Conservation (phyloP, 345 rosid species). For the Gossypium arboreum region DNA sequence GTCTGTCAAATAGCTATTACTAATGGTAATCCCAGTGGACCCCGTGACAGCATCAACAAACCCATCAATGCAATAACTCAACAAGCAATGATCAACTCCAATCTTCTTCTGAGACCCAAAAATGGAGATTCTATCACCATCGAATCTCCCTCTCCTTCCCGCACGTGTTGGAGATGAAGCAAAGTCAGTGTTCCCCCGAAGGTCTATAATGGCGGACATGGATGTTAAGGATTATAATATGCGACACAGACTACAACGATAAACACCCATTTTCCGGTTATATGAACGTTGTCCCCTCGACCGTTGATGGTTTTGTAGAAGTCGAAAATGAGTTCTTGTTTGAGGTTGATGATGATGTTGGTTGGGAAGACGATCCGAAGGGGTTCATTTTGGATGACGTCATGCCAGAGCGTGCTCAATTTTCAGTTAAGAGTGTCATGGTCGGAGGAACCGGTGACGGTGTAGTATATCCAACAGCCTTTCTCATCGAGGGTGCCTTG, state of each 20-base stretch:
- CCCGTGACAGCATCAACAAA: slow-evolving; percentile 82
- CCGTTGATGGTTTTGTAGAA: slow-evolving; percentile 90
- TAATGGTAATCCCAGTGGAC: slow-evolving; percentile 80
- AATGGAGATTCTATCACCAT: slow-evolving; percentile 88
- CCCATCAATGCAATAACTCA: slow-evolving; percentile 72
- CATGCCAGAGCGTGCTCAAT: slow-evolving; percentile 88
- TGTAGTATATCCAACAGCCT: slow-evolving; percentile 77
- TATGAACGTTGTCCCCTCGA: slow-evolving; percentile 55
- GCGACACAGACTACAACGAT: slow-evolving; percentile 63
- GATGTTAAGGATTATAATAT: slow-evolving; percentile 81
- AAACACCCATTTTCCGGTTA: slow-evolving; percentile 80
- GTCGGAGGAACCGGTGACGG: slow-evolving; percentile 91
- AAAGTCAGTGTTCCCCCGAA: slow-evolving; percentile 61
- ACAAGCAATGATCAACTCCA: slow-evolving; percentile 88
- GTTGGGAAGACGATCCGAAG: slow-evolving; percentile 76
- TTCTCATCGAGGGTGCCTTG: slow-evolving; percentile 67
- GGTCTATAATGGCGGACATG: slow-evolving; percentile 79
- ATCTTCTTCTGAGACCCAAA: slow-evolving; percentile 62
- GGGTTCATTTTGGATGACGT: slow-evolving; percentile 73
- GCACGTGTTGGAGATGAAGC: slow-evolving; percentile 73
- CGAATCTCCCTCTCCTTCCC: slow-evolving; percentile 64
- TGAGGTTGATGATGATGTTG: slow-evolving; percentile 65
- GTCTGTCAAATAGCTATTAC: slow-evolving; percentile 55
- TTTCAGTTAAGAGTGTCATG: slow-evolving; percentile 58
- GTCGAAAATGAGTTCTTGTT: slow-evolving; percentile 79